A percentile compares a stretch with the other conserved stretches of the same genome.
Conservation (phyloP, 306 rosid species). For the Lupinus albus region DNA sequence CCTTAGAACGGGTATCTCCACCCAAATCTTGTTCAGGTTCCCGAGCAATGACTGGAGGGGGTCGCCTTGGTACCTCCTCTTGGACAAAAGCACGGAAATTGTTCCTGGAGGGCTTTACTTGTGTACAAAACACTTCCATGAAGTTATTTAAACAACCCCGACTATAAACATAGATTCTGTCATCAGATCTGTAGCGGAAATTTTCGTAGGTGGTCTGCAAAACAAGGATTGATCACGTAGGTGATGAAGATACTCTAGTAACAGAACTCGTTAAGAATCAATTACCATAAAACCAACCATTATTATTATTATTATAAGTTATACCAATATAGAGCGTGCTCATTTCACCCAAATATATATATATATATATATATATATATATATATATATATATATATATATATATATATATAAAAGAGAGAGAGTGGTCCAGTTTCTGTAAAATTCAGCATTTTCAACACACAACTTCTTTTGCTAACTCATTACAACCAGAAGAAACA, state of each 20-base stretch:
- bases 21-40: slow-evolving; percentile 55
- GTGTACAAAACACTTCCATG: slow-evolving; percentile 78
- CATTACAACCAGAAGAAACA: too few species aligned
- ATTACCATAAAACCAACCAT: slow-evolving; percentile 24
- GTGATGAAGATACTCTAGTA: slow-evolving; percentile 30
- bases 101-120: slow-evolving; percentile 77
- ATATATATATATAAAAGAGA: too few species aligned
- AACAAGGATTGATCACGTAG: slow-evolving; percentile 27
- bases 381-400: too few species aligned
- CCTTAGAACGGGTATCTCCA: slow-evolving; percentile 80
- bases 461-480: too few species aligned
- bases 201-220: slow-evolving; percentile 94
- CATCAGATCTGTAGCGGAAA: slow-evolving; percentile 79
- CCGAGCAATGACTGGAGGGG: slow-evolving; percentile 45
- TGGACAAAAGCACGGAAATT: slow-evolving; percentile 73
- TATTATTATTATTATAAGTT: slow-evolving; percentile 11
- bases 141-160: slow-evolving; percentile 77
- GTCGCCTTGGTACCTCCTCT: slow-evolving; percentile 71
- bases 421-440: background rate
- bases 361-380: too few species aligned
- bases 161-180: slow-evolving; percentile 65
- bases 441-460: background rate
- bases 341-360: too few species aligned
- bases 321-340: too few species aligned
- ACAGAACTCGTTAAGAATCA: slow-evolving; percentile 13